Conservation (phyloP, 1,139 yeast species). For the Chernovozyma aurita region DNA sequence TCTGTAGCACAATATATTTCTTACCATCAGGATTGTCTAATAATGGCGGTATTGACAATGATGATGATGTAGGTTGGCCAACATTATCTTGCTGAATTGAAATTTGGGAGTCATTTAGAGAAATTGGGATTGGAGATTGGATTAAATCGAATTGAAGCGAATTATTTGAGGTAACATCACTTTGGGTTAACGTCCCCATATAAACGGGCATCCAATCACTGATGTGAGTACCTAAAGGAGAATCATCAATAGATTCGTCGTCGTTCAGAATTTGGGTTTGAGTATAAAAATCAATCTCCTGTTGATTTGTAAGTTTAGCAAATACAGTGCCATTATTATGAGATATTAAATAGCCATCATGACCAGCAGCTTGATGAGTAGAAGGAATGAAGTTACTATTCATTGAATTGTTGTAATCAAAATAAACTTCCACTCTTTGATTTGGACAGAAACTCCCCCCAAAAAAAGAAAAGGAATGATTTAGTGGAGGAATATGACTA, state of each 20-base stretch:
- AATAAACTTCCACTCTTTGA: too few relatives aligned
- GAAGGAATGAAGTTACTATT: conserved; percentile 13
- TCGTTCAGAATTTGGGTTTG: conserved; percentile 18
- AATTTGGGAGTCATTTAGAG: background rate
- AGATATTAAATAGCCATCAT: conserved; percentile 68
- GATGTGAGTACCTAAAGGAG: conserved; percentile 32
- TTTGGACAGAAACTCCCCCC: too few relatives aligned
- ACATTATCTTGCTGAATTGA: background rate
- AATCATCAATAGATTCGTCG: conserved; percentile 17
- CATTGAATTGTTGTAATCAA: conserved; percentile 2
- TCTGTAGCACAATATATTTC: conserved; percentile 65
- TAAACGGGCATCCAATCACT: conserved; percentile 51
- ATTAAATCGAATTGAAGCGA: background rate
- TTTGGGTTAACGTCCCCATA: conserved; percentile 34
- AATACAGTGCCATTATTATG: conserved; percentile 57
- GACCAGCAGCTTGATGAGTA: conserved; percentile 78
- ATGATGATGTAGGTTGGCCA: background rate
- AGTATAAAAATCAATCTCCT: conserved; percentile 72
- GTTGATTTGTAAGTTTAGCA: conserved; percentile 59
- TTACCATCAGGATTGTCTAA: conserved; percentile 9
- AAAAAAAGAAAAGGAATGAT: too few relatives aligned
- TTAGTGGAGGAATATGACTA: too few relatives aligned
- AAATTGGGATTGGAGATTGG: background rate
- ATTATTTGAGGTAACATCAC: conserved; percentile 17
- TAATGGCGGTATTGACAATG: background rate